Evolutionary conservation across 495 filamentous ascomycete genomes (phyloP).

Genomic region (Lasiosphaeria ovina): DNA sequence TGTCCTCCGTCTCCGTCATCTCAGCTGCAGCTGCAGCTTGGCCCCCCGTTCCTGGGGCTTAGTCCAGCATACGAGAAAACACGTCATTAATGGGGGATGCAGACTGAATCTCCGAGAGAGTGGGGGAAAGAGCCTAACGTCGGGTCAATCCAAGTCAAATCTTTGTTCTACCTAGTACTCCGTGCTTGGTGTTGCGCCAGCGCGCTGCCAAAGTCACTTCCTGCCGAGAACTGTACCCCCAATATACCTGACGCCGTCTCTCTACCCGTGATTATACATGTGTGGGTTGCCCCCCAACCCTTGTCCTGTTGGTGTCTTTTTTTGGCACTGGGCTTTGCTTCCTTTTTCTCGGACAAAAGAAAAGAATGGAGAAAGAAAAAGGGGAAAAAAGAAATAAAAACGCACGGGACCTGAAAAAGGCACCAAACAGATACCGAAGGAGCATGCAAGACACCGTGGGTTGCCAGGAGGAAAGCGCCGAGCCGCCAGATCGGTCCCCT

Average conservation of each 20-base stretch:
- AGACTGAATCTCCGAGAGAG: not conserved
- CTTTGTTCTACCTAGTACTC: no score
- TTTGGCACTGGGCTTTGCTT: not conserved
- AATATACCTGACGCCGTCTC: not conserved
- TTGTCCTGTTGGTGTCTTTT: not conserved
- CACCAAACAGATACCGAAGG: not conserved
- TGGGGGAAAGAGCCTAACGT: not conserved
- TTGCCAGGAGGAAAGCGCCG: not conserved
- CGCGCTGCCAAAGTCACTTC: no score
- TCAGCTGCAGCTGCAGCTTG: not conserved
- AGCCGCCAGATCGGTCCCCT: conserved; percentile 1
- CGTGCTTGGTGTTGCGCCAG: no score
- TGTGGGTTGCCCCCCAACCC: not conserved
- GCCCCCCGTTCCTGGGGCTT: not conserved
- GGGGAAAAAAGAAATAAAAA: not conserved
- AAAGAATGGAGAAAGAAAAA: not conserved
- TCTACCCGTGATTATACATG: not conserved
- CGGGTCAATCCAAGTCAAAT: no score
- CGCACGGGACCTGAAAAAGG: not conserved
- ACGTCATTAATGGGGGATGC: not conserved
- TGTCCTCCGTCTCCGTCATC: no score
- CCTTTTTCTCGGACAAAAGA: not conserved
- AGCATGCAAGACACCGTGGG: not conserved
- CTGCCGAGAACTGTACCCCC: not conserved
- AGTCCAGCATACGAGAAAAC: not conserved